phyloP scores from a whole-genome alignment of 805 yeast genomes.

The Candida rishiriensis region DNA sequence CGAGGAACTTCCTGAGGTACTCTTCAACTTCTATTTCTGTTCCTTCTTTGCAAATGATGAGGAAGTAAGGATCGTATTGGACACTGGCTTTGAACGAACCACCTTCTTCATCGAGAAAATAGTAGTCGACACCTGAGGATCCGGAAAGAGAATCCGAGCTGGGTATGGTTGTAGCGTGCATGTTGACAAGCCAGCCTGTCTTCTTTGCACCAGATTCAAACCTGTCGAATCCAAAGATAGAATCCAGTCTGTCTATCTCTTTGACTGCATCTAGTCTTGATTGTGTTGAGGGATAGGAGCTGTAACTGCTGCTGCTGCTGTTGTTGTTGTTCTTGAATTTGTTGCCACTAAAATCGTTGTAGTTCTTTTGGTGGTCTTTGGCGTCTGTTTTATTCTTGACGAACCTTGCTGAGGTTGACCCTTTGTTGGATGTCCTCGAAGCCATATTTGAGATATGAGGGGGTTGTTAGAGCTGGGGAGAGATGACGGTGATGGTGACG shows the following conservation, averaged over 20 bases:
- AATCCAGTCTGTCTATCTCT: conserved; percentile 65
- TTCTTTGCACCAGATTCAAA: conserved; percentile 64
- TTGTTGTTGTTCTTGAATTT: neutral
- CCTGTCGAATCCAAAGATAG: conserved; percentile 84
- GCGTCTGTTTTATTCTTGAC: conserved; percentile 17
- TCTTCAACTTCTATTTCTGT: conserved; percentile 81
- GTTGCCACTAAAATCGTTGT: conserved; percentile 7
- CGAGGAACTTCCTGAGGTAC: conserved; percentile 63
- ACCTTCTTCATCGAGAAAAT: conserved; percentile 94
- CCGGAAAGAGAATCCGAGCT: conserved; percentile 60
- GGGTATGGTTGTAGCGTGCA: conserved; percentile 81
- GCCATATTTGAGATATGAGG: conserved; percentile 9
- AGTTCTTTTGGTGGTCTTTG: neutral
- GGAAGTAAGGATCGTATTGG: conserved; percentile 83
- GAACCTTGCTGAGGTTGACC: conserved; percentile 24
- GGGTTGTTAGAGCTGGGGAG: no score
- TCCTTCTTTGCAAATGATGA: conserved; percentile 58
- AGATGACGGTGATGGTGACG: no score
- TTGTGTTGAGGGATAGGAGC: conserved; percentile 9
- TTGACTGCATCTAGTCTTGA: conserved; percentile 49
- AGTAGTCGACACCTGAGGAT: conserved; percentile 85
- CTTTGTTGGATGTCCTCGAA: conserved; percentile 14
- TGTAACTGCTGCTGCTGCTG: neutral
- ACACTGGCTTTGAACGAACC: conserved; percentile 88
- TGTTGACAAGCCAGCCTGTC: conserved; percentile 89